phyloP scores from a whole-genome alignment of 768 basidiomycete species.

The Tulasnella sp. region DNA sequence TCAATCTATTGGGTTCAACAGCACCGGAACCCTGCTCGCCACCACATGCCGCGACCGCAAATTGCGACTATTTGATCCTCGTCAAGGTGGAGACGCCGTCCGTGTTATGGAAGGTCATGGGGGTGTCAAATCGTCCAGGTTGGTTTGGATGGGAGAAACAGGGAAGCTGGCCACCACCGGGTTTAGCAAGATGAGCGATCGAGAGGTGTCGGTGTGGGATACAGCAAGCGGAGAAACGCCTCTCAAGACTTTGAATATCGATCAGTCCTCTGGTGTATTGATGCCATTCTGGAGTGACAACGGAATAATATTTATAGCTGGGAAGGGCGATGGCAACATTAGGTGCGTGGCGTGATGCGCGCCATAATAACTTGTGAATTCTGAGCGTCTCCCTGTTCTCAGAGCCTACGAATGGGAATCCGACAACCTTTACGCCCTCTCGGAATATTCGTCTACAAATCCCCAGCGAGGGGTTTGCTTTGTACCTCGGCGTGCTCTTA shows the following conservation, averaged over 20 bases:
- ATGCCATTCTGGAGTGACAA: constrained; percentile 99
- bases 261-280: constrained; percentile 85
- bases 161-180: constrained; percentile 92
- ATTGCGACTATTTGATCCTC: constrained; percentile 84
- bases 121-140: constrained; percentile 87
- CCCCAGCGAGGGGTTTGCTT: constrained; percentile 97
- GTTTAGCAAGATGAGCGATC: constrained; percentile 93
- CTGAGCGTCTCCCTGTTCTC: neutral
- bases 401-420: constrained; percentile 86
- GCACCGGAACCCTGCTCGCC: constrained; percentile 68
- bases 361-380: neutral
- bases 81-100: constrained; percentile 72
- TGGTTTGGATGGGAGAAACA: constrained; percentile 82
- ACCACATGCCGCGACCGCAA: constrained; percentile 93
- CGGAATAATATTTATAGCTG: constrained; percentile 73
- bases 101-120: constrained; percentile 78
- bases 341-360: constrained; percentile 34
- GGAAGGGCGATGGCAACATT: constrained; percentile 81
- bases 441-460: constrained; percentile 82
- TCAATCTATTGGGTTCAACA: constrained; percentile 76
- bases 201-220: constrained; percentile 89
- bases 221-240: constrained; percentile 57
- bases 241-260: constrained; percentile 68
- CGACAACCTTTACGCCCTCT: constrained; percentile 65
- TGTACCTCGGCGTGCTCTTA: constrained; percentile 85